phyloP scores from a whole-genome alignment of 352 stramenopile genomes.

The Phytophthora sansomeana region DNA sequence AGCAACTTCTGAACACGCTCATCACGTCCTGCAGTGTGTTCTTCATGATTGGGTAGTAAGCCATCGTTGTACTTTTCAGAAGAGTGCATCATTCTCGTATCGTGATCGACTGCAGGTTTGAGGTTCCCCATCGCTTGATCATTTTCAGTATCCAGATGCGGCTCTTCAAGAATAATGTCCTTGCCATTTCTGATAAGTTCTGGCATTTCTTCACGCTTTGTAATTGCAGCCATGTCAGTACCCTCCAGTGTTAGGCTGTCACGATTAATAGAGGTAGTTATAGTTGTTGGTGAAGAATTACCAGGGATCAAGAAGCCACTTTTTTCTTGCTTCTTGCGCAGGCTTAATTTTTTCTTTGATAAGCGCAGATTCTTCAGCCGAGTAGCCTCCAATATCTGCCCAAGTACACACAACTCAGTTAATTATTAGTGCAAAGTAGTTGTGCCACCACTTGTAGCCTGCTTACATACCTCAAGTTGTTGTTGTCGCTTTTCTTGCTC shows the following conservation, averaged over 20 bases:
- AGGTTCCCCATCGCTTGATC: conserved; percentile 27
- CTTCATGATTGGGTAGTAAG: neutral
- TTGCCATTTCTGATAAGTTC: conserved; percentile 3
- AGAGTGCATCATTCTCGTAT: neutral
- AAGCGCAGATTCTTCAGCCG: conserved; percentile 40
- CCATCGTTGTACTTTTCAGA: neutral
- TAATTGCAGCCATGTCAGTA: neutral
- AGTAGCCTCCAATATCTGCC: conserved; percentile 36
- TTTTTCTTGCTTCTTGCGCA: conserved; percentile 7
- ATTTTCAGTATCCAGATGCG: conserved; percentile 27
- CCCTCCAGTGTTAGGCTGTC: neutral
- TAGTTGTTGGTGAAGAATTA: neutral
- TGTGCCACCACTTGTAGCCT: neutral
- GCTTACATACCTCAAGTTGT: conserved; percentile 54
- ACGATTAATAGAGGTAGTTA: neutral
- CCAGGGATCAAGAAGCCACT: neutral
- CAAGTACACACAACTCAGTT: neutral
- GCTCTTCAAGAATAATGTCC: conserved; percentile 14
- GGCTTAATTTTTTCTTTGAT: conserved; percentile 19
- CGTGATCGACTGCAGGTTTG: neutral
- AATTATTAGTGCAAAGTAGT: neutral
- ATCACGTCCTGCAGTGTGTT: neutral
- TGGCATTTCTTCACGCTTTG: neutral
- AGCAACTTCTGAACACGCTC: conserved; percentile 39
- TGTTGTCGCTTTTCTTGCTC: conserved; percentile 50